Base-by-base conservation (phyloP, 2,329 filamentous ascomycete species). In the Leptographium galeiforme region DNA sequence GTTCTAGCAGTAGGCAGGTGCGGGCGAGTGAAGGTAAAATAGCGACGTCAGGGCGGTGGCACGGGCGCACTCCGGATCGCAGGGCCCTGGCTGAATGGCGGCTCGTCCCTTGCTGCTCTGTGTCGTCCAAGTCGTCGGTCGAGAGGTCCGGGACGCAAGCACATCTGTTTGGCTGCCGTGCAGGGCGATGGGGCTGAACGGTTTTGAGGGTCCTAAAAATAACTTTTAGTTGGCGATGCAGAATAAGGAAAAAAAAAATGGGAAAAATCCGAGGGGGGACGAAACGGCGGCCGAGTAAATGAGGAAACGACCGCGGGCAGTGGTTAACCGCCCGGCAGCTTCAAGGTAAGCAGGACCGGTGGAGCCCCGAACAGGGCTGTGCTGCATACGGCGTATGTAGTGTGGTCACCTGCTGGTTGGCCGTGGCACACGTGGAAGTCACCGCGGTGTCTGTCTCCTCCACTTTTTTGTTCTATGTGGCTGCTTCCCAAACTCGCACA, bases 181-280 rank as follows among this genome's bases (percentile, higher is more conserved):
- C 54, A 57, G 48, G 48, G 41, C 34, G 54, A 57, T 53, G 56
- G 56, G 51, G 57, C 57, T 57, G 52, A 55, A 52, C 36, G 39
- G 18, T 25, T 16, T 41, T 25, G n/a, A 41, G 51, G 50, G 47
- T 56, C 56, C 57, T 57, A 58, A 57, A 58, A 58, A 58, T 58
- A 58, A 51, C 56, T 55, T 50, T 53, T 52, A 48, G 50, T 34
- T 41, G 53, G 52, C 41, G 54, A 56, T 53, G 51, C 38, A 46
- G 47, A 48, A 33, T 43, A 13, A 8, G 38, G 19, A 25, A 13
- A 50, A 25, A 25, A 34, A 39, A 18, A 44, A 39, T 11, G 40
- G 46, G 16, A 34, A 48, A 48, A 12, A 19, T 11, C 16, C 13
- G 38, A 18, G 6, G 48, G 38, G 18, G 11, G 13, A 18, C 19